phyloP scores from a whole-genome alignment of 2,329 filamentous ascomycete genomes.

The Verticillium albo-atrum region DNA sequence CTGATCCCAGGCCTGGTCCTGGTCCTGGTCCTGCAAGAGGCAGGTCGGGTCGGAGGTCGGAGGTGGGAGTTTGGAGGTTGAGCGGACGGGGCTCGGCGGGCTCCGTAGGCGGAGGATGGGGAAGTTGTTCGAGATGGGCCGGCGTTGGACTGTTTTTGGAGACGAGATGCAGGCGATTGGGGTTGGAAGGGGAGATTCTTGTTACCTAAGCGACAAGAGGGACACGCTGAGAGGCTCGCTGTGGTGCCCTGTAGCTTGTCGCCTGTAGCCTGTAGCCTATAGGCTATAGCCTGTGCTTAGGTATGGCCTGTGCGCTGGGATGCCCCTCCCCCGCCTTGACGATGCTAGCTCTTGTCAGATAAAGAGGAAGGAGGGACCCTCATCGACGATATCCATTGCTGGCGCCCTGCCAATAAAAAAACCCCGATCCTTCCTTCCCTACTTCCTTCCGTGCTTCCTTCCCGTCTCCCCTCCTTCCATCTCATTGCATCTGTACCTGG shows the following conservation, averaged over 20 bases:
- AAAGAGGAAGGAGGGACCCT: not conserved
- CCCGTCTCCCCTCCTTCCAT: not conserved
- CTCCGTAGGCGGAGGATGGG: constrained; percentile 1
- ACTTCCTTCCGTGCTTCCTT: not conserved
- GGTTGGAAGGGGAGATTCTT: not conserved
- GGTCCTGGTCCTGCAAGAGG: not conserved
- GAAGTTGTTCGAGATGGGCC: not conserved
- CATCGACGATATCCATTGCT: not conserved
- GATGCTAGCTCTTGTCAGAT: not conserved
- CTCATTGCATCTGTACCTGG: too few species aligned
- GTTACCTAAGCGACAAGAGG: not conserved
- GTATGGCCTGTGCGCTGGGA: too few species aligned
- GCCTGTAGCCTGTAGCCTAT: not conserved
- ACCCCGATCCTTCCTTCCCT: not conserved
- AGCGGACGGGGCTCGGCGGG: constrained; percentile 1
- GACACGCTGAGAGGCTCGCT: too few species aligned
- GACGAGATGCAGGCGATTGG: not conserved
- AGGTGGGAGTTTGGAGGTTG: not conserved
- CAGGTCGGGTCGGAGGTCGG: not conserved
- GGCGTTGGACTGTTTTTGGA: not conserved
- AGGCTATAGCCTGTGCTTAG: not conserved
- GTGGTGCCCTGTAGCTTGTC: not conserved
- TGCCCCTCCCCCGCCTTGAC: not conserved
- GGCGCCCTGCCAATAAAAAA: not conserved
- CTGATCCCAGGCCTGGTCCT: not conserved